Evolutionary conservation across 306 rosid genomes (phyloP).

Genomic region (Vigna reflexopilosa): DNA sequence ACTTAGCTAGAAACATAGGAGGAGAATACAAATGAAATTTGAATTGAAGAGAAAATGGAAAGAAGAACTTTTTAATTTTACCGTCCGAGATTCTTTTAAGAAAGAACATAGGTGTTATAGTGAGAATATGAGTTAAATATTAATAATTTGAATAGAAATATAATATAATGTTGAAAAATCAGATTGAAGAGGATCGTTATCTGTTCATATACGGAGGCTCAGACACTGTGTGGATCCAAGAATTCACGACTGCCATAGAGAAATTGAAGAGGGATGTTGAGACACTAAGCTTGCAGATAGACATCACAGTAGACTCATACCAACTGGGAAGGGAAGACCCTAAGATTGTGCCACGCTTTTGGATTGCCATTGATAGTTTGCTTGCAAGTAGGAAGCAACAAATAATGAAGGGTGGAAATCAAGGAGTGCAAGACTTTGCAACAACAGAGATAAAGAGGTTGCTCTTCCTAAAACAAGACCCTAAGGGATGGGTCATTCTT

Average conservation of each 20-base stretch:
- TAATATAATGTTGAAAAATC: not conserved
- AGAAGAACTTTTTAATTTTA: too few relatives aligned
- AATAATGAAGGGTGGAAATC: slow-evolving; percentile 15
- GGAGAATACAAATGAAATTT: too few relatives aligned
- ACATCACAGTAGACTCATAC: slow-evolving; percentile 33
- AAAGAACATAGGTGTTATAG: too few relatives aligned
- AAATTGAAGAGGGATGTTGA: slow-evolving; percentile 18
- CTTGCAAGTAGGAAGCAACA: slow-evolving; percentile 25
- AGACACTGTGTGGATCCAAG: slow-evolving; percentile 17
- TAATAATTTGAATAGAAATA: not conserved
- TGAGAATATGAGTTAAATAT: not conserved
- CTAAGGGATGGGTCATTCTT: slow-evolving; percentile 40
- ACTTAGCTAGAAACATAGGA: too few relatives aligned
- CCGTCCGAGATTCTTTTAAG: too few relatives aligned
- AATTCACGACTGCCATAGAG: not conserved
- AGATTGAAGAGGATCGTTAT: slow-evolving; percentile 42
- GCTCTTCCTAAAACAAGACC: slow-evolving; percentile 41
- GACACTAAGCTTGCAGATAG: not conserved
- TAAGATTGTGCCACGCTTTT: slow-evolving; percentile 11
- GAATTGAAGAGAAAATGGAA: too few relatives aligned
- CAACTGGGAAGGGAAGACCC: slow-evolving; percentile 36
- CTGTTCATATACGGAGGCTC: slow-evolving; percentile 47
- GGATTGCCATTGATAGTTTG: slow-evolving; percentile 40
- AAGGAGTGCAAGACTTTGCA: slow-evolving; percentile 25
- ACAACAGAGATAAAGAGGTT: slow-evolving; percentile 36